Evolutionary conservation across 2,329 filamentous ascomycete species (phyloP), one percentile per base, ranked within the genome.

Genomic region (Colletotrichum plurivorum): DNA sequence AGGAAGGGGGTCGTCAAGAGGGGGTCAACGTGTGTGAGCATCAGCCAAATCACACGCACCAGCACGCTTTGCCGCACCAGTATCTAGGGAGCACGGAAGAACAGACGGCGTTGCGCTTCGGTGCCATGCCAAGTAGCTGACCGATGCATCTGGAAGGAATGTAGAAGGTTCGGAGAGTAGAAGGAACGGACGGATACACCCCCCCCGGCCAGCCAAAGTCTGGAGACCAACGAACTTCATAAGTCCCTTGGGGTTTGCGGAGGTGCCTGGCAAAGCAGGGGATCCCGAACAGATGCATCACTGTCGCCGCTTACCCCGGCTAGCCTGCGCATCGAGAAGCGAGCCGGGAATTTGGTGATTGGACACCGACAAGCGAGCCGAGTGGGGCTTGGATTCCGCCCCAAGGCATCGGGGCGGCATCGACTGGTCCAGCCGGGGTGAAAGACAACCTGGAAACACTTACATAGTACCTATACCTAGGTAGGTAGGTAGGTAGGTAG

Each of bases 321-420:
- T 52, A 55, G 43, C 55, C 43, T 39, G 45, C 53, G 67, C 70
- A 51, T 67, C 48, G 51, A 64, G 52, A 79, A 80, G 78, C 78
- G 78, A 80, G 75, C 63, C 74, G 71, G 75, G 52, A 57, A 69
- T 70, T 70, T 72, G 64, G 63, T 79, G 76, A 81, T 80, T 80
- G 79, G 79, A 65, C 70, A 65, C 61, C 48, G 51, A 63, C 76
- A 78, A 80, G 78, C 78, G 78, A 80, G 74, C 61, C 46, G 57
- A 62, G 63, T 43, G 56, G 41, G 18, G 13, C 39, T 48, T 27
- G 31, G 39, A 51, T 48, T 64, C 53, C 31, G 58, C 52, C 59
- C 31, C 58, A 54, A 52, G 46, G 46, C 18, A 13, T 61, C 39
- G 65, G 65, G 31, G 60, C 54, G 20, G 48, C 53, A 4, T 62